Evolutionary conservation across 345 rosid genomes (phyloP).

Genomic region (Citropsis articulata): DNA sequence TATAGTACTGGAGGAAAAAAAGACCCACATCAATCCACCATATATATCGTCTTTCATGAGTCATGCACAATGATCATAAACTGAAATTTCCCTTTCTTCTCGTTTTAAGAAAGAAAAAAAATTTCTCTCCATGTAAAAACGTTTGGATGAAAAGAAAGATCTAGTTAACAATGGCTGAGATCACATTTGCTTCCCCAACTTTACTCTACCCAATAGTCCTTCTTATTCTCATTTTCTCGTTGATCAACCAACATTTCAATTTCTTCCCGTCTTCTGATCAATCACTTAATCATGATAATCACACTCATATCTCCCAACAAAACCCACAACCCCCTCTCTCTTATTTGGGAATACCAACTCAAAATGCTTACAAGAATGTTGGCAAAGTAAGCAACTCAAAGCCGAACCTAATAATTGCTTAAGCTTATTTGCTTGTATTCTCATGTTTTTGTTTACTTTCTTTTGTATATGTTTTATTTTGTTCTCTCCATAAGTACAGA

Average conservation of each 20-base stretch:
- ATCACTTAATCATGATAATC: background rate
- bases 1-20: background rate
- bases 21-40: background rate
- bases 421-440: background rate
- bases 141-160: background rate
- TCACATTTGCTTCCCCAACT: slow-evolving; percentile 37
- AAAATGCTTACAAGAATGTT: background rate
- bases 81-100: background rate
- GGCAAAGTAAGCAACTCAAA: background rate
- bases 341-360: slow-evolving; percentile 9
- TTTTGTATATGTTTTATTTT: background rate
- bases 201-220: slow-evolving; percentile 41
- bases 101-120: background rate
- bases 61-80: background rate
- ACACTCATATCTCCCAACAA: background rate
- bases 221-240: slow-evolving; percentile 43
- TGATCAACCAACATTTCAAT: slow-evolving; percentile 30
- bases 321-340: background rate
- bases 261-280: slow-evolving; percentile 19
- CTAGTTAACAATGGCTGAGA: slow-evolving; percentile 37
- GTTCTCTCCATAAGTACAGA: background rate
- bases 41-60: background rate
- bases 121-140: no score
- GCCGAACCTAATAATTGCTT: background rate
- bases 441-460: background rate